These are phyloP conservation scores for Diversispora epigaea DNA, from an alignment of 192 early-diverging fungal species.

Conservation along the genomic window DNA sequence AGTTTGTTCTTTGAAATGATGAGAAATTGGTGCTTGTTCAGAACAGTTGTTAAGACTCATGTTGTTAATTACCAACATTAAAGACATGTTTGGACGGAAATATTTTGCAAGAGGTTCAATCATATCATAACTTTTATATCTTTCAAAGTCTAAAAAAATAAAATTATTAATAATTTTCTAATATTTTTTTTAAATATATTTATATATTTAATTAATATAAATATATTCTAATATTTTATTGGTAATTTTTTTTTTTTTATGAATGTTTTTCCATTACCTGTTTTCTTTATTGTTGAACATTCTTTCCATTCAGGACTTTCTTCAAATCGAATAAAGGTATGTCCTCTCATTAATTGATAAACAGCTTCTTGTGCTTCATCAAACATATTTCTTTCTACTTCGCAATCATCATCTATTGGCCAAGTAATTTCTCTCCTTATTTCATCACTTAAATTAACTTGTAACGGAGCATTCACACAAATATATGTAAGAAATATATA, in stretches of 20 bases:
- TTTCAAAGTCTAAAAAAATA: constrained; percentile 31
- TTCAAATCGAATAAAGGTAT: constrained; percentile 74
- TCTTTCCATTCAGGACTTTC: constrained; percentile 48
- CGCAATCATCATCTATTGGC: constrained; percentile 58
- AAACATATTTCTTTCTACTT: constrained; percentile 66
- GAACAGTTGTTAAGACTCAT: constrained; percentile 25
- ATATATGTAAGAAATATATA: constrained; percentile 83
- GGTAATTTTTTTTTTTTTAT: no score
- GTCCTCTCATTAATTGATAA: constrained; percentile 73
- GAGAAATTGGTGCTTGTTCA: constrained; percentile 17
- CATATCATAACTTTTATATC: constrained; percentile 29
- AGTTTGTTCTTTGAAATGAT: constrained; percentile 36
- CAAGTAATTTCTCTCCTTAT: constrained; percentile 71
- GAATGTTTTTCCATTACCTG: not conserved
- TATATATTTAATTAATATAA: not conserved
- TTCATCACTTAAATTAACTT: constrained; percentile 71
- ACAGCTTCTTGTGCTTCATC: constrained; percentile 80
- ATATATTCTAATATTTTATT: not conserved
- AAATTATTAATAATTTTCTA: not conserved
- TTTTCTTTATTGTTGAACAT: constrained; percentile 43
- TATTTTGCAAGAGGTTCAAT: constrained; percentile 9
- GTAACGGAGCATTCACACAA: constrained; percentile 61
- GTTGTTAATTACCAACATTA: constrained; percentile 31
- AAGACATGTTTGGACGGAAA: constrained; percentile 31
- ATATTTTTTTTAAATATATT: not conserved